phyloP scores from a whole-genome alignment of 2,329 filamentous ascomycete species.

The Penicillium italicum region DNA sequence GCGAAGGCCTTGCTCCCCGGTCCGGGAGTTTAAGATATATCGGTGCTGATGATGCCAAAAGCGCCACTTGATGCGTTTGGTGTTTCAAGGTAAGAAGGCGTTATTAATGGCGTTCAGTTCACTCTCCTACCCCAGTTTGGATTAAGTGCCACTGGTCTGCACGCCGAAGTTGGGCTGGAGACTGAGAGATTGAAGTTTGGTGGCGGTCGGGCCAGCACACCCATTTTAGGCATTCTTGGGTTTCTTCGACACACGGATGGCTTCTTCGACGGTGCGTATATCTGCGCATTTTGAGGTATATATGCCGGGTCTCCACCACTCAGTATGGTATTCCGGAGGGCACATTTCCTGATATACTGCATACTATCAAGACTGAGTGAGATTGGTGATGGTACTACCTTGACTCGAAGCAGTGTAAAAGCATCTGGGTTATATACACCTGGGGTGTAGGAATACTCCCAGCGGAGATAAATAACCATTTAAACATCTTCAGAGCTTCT shows the following conservation, averaged over 20 bases:
- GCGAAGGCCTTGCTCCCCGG: constrained; percentile 35
- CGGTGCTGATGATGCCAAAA: constrained; percentile 30
- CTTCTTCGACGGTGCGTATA: constrained; percentile 12
- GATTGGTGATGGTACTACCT: constrained; percentile 21
- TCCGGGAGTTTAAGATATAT: constrained; percentile 43
- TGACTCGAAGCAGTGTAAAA: constrained; percentile 39
- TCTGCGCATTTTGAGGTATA: constrained; percentile 15
- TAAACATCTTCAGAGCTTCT: not conserved
- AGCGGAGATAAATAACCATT: not conserved
- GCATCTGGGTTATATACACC: constrained; percentile 46
- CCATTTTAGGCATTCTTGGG: constrained; percentile 38
- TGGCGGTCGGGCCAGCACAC: constrained; percentile 29
- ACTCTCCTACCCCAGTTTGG: constrained; percentile 16
- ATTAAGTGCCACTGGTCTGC: constrained; percentile 31
- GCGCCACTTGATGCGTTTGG: constrained; percentile 15
- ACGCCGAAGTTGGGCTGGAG: constrained; percentile 33
- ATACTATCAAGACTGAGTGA: constrained; percentile 11
- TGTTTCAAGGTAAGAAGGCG: constrained; percentile 9
- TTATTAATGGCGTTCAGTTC: not conserved
- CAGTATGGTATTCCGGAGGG: constrained; percentile 39
- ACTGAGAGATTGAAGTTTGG: constrained; percentile 28
- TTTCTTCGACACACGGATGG: constrained; percentile 23
- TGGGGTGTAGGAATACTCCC: constrained; percentile 41
- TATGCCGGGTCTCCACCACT: constrained; percentile 32
- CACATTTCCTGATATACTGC: constrained; percentile 10